phyloP scores from a whole-genome alignment of 2,329 filamentous ascomycete species.

The Curvularia eragrostidis region DNA sequence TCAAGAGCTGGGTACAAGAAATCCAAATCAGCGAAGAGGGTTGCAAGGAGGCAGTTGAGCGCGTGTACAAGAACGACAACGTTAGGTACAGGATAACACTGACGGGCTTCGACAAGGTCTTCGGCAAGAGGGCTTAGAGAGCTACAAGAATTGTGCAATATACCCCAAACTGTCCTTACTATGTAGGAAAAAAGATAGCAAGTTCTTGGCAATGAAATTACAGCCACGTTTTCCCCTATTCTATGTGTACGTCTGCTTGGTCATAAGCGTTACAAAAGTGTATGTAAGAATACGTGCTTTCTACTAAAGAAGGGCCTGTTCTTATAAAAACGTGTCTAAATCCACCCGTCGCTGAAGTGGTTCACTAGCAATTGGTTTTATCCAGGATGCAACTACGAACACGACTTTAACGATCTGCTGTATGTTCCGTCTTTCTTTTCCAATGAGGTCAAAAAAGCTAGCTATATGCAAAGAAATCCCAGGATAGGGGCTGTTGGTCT shows the following conservation, averaged over 20 bases:
- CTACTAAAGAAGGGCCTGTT: background rate
- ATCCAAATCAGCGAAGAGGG: slow-evolving; percentile 75
- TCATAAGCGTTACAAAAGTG: no score
- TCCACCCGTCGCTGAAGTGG: no score
- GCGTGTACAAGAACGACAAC: slow-evolving; percentile 71
- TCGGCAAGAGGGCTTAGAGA: slow-evolving; percentile 57
- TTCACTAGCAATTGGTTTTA: no score
- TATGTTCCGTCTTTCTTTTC: no score
- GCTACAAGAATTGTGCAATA: background rate
- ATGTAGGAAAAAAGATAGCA: slow-evolving; percentile 4
- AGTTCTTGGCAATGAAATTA: background rate
- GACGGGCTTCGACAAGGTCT: slow-evolving; percentile 71
- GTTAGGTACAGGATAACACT: slow-evolving; percentile 76
- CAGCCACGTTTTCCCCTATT: background rate
- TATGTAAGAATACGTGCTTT: no score
- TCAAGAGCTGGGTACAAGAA: slow-evolving; percentile 65
- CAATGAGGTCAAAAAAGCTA: no score
- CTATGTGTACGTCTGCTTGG: background rate
- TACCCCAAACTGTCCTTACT: slow-evolving; percentile 1
- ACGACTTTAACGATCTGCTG: no score
- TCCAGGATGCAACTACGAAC: no score
- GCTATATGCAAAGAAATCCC: background rate
- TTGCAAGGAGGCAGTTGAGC: slow-evolving; percentile 72
- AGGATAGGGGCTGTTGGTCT: no score
- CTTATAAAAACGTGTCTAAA: background rate